A percentile compares a stretch with the other conserved stretches of the same genome.
Conservation (phyloP, 164 flowering plant genomes). For the Piper betle region DNA sequence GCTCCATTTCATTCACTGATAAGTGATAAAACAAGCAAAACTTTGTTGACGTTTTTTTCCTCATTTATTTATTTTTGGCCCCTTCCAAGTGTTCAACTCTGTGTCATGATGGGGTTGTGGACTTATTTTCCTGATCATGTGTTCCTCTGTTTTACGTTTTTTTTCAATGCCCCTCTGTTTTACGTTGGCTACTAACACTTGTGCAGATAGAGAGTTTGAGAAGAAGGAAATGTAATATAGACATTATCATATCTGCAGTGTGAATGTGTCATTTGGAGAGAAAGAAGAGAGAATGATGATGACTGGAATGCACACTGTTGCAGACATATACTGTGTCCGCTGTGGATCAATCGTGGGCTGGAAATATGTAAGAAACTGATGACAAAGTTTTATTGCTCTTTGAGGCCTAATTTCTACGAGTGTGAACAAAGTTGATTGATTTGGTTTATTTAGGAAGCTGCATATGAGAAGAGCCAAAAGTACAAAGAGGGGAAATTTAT, state of each 20-base stretch:
- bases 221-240: neutral
- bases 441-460: constrained; percentile 29
- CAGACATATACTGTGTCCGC: constrained; percentile 58
- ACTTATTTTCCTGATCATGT: too few species aligned
- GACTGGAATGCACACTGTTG: constrained; percentile 73
- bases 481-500: constrained; percentile 64
- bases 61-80: too few species aligned
- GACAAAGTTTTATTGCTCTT: neutral
- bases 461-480: constrained; percentile 37
- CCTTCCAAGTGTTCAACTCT: too few species aligned
- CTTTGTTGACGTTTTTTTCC: too few species aligned
- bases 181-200: neutral
- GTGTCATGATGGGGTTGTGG: too few species aligned
- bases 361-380: constrained; percentile 55
- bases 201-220: neutral
- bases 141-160: too few species aligned
- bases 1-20: too few species aligned
- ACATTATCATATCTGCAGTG: constrained; percentile 21
- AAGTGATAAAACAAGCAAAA: too few species aligned
- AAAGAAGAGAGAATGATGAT: constrained; percentile 62
- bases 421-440: neutral
- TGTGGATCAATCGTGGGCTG: constrained; percentile 78
- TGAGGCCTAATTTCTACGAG: neutral
- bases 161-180: too few species aligned
- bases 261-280: constrained; percentile 48